phyloP scores from a whole-genome alignment of 139 green algal species.

The Chlorella sp. region DNA sequence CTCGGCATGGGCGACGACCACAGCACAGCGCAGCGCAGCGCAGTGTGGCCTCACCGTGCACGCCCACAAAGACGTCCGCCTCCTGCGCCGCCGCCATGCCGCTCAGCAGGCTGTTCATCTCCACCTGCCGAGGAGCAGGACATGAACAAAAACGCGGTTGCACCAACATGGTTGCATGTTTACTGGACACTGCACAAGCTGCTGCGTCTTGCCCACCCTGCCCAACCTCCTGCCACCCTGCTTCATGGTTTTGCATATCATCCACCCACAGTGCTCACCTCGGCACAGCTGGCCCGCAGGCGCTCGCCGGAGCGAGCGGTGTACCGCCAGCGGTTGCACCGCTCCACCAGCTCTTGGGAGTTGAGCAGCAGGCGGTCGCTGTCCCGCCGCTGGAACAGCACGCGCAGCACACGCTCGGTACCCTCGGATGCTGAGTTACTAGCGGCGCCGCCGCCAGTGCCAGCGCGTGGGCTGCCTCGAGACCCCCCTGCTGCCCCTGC shows the following conservation, averaged over 20 bases:
- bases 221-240: too few species aligned
- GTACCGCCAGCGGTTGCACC: background rate
- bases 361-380: constrained; percentile 9
- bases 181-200: too few species aligned
- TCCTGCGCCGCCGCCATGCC: constrained; percentile 16
- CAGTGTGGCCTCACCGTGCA: background rate
- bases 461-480: background rate
- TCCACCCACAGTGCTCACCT: background rate
- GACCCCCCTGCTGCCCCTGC: background rate
- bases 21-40: background rate
- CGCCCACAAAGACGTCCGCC: background rate
- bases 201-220: too few species aligned
- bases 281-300: constrained; percentile 10
- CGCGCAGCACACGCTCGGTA: background rate
- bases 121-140: background rate
- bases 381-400: constrained; percentile 3
- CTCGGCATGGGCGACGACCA: too few species aligned
- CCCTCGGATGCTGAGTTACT: background rate
- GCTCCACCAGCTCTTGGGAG: background rate
- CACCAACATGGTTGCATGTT: too few species aligned
- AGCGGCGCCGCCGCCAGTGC: background rate
- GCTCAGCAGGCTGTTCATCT: background rate
- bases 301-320: background rate
- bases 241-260: too few species aligned
- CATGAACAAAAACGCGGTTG: too few species aligned